Evolutionary conservation across 2,329 filamentous ascomycete genomes (phyloP).

Genomic region (Sporothrix protearum): DNA sequence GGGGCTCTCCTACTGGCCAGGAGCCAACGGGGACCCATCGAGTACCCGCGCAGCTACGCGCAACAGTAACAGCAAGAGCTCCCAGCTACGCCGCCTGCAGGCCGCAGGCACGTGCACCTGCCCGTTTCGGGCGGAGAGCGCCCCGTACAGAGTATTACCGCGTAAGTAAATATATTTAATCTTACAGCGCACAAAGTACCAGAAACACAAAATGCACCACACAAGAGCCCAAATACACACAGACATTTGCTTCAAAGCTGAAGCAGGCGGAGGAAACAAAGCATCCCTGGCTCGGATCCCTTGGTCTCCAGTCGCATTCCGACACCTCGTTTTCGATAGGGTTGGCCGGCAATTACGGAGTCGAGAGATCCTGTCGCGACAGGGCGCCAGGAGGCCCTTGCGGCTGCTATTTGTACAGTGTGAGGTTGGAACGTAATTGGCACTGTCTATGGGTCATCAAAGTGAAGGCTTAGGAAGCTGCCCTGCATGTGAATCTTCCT

Average conservation of each 20-base stretch:
- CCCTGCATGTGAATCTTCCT: not conserved
- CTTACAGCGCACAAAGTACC: slow-evolving; percentile 5
- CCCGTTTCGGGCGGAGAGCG: not conserved
- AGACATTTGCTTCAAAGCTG: slow-evolving; percentile 4
- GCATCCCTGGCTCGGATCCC: slow-evolving; percentile 13
- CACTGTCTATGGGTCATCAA: not conserved
- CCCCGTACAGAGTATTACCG: not conserved
- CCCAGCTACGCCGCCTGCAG: not conserved
- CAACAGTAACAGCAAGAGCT: slow-evolving; percentile 3
- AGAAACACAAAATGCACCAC: not conserved
- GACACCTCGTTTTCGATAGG: not conserved
- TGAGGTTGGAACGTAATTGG: too few relatives aligned
- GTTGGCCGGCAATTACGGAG: slow-evolving; percentile 9
- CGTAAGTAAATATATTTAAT: too few relatives aligned
- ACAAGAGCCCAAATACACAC: not conserved
- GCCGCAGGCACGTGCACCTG: not conserved
- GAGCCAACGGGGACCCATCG: not conserved
- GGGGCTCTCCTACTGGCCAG: slow-evolving; percentile 1
- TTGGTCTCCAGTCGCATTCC: slow-evolving; percentile 15
- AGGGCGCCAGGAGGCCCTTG: not conserved
- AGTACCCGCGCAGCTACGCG: not conserved
- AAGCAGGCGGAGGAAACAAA: slow-evolving; percentile 14
- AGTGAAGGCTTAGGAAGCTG: not conserved
- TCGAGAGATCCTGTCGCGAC: not conserved
- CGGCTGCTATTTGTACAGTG: not conserved